phyloP scores from a whole-genome alignment of 441 rosid species.

The Rhodomyrtus psidioides region DNA sequence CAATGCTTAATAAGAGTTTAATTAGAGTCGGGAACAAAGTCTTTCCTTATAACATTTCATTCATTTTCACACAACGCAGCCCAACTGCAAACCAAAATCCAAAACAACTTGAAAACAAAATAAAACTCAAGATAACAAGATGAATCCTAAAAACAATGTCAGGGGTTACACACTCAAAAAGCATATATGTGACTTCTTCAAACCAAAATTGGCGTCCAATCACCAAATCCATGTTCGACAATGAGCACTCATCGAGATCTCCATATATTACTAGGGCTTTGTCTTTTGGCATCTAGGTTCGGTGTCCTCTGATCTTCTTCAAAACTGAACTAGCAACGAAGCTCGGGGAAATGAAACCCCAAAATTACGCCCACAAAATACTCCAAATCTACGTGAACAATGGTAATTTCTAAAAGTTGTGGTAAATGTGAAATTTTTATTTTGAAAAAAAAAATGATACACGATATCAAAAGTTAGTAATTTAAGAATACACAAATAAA shows the following conservation, averaged over 20 bases:
- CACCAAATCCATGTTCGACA: rapidly evolving
- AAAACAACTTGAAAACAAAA: neutral
- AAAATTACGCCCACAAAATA: no score
- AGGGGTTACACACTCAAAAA: rapidly evolving
- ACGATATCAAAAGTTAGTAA: neutral
- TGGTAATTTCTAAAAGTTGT: neutral
- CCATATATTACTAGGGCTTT: neutral
- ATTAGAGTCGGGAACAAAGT: neutral
- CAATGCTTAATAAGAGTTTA: neutral
- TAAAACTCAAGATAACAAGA: neutral
- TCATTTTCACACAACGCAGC: rapidly evolving
- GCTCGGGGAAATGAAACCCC: no score
- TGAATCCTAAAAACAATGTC: neutral
- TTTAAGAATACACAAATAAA: neutral
- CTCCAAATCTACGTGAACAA: no score
- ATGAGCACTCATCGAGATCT: neutral
- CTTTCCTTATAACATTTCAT: neutral
- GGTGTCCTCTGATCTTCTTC: no score
- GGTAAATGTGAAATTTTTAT: neutral
- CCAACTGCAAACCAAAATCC: neutral
- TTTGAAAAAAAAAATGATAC: neutral
- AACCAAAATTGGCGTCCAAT: neutral
- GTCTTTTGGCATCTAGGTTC: neutral
- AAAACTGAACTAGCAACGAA: no score
- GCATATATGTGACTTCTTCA: neutral